These are phyloP conservation scores for Litsea cubeba DNA, from an alignment of 164 flowering plant species.

Conservation along the genomic window DNA sequence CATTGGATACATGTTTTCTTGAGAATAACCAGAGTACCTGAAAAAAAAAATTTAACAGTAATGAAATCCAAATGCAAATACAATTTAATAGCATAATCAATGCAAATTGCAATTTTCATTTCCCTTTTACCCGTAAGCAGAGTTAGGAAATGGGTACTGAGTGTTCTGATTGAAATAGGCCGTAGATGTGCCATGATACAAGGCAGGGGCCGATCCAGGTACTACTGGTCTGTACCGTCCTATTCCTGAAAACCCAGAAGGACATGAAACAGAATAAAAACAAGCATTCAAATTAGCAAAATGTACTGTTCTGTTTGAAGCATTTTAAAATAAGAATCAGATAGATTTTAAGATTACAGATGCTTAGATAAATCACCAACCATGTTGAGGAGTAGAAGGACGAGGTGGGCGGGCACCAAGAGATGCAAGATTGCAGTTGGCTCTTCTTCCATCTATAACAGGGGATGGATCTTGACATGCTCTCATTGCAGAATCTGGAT, in stretches of 20 bases:
- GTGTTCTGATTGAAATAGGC: constrained; percentile 36
- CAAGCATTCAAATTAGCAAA: not conserved
- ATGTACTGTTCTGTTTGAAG: not conserved
- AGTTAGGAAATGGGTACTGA: constrained; percentile 51
- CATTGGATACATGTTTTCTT: constrained; percentile 50
- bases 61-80: not conserved
- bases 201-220: constrained; percentile 28
- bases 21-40: constrained; percentile 61
- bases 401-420: constrained; percentile 51
- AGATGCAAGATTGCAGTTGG: constrained; percentile 66
- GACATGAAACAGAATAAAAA: not conserved
- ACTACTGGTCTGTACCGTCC: constrained; percentile 45
- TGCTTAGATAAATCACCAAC: constrained; percentile 12
- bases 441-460: constrained; percentile 62
- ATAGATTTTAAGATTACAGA: not conserved
- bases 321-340: not conserved
- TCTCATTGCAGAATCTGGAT: constrained; percentile 54
- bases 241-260: constrained; percentile 17
- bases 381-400: constrained; percentile 46
- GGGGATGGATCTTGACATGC: constrained; percentile 70
- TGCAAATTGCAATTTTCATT: not conserved
- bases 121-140: constrained; percentile 47
- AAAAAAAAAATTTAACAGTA: not conserved
- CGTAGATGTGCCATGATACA: constrained; percentile 39
- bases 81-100: not conserved